Evolutionary conservation across 2,329 filamentous ascomycete genomes (phyloP).

Genomic region (Sporothrix protearum): DNA sequence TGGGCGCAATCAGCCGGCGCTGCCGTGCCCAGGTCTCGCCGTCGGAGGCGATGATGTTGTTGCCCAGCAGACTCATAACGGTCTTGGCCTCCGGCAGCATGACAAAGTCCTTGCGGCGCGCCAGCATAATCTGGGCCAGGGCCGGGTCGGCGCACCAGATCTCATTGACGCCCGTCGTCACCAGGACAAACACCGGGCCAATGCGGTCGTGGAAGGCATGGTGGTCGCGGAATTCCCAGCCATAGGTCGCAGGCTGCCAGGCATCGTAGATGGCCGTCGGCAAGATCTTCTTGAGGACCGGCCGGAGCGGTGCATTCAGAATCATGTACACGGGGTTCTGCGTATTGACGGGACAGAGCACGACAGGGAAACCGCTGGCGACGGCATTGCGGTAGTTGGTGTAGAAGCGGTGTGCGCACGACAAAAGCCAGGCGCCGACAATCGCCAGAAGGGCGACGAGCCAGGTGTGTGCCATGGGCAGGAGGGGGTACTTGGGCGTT

Average conservation of each 20-base stretch:
- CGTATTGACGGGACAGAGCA: slow-evolving; percentile 20
- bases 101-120: slow-evolving; percentile 38
- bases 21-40: slow-evolving; percentile 36
- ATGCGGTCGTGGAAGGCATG: slow-evolving; percentile 31
- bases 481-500: not conserved
- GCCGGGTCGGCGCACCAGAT: slow-evolving; percentile 35
- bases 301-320: slow-evolving; percentile 16
- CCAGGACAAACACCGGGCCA: slow-evolving; percentile 35
- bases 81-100: slow-evolving; percentile 31
- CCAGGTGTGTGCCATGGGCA: slow-evolving; percentile 17
- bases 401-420: slow-evolving; percentile 12
- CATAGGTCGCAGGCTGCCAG: slow-evolving; percentile 29
- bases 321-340: slow-evolving; percentile 22
- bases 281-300: slow-evolving; percentile 14
- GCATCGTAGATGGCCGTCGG: slow-evolving; percentile 19
- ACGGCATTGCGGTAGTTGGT: slow-evolving; percentile 23
- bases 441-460: slow-evolving; percentile 1
- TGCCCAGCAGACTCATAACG: slow-evolving; percentile 37
- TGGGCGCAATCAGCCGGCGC: slow-evolving; percentile 37
- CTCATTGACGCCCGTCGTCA: slow-evolving; percentile 30
- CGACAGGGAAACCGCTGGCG: slow-evolving; percentile 11
- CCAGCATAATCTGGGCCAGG: slow-evolving; percentile 34
- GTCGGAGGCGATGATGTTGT: slow-evolving; percentile 35
- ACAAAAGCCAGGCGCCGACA: slow-evolving; percentile 13
- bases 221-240: slow-evolving; percentile 37